A percentile compares a stretch with the other conserved stretches of the same genome.
Conservation (phyloP, 2,329 filamentous ascomycete genomes). For the Claviceps sp. region DNA sequence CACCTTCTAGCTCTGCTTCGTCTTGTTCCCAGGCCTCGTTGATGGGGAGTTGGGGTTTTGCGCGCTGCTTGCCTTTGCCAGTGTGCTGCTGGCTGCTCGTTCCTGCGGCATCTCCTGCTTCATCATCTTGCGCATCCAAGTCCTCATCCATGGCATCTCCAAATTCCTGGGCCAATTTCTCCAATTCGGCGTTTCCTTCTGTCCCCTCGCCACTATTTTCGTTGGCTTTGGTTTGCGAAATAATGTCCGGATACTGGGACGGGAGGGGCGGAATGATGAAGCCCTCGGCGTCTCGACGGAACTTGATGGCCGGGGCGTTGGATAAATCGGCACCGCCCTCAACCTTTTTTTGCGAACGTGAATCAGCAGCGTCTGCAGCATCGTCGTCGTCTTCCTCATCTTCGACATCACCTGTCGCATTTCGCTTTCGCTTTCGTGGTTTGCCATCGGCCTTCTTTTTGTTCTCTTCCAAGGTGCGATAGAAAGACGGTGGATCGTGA, state of each 20-base stretch:
- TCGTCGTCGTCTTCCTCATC: constrained; percentile 7
- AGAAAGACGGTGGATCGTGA: constrained; percentile 76
- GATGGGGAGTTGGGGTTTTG: constrained; percentile 37
- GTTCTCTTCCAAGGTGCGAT: constrained; percentile 49
- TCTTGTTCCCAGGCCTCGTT: constrained; percentile 49
- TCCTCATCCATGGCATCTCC: constrained; percentile 26
- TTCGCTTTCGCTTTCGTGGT: constrained; percentile 31
- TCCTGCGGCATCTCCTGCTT: neutral
- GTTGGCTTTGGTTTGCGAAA: constrained; percentile 7
- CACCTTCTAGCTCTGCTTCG: constrained; percentile 52
- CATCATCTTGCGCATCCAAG: constrained; percentile 9
- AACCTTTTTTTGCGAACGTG: constrained; percentile 7
- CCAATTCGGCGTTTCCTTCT: constrained; percentile 21
- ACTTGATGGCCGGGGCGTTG: constrained; percentile 20
- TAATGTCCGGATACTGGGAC: constrained; percentile 22
- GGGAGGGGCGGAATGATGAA: constrained; percentile 49
- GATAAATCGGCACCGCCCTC: constrained; percentile 23
- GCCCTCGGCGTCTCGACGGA: constrained; percentile 50
- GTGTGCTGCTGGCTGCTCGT: constrained; percentile 1
- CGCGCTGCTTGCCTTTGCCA: constrained; percentile 13
- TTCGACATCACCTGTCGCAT: constrained; percentile 14
- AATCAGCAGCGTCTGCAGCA: neutral
- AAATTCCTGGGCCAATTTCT: constrained; percentile 30
- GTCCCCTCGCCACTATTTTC: constrained; percentile 9
- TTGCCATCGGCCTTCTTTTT: constrained; percentile 38